phyloP scores from a whole-genome alignment of 1,139 yeast species.

The Candida neerlandica region DNA sequence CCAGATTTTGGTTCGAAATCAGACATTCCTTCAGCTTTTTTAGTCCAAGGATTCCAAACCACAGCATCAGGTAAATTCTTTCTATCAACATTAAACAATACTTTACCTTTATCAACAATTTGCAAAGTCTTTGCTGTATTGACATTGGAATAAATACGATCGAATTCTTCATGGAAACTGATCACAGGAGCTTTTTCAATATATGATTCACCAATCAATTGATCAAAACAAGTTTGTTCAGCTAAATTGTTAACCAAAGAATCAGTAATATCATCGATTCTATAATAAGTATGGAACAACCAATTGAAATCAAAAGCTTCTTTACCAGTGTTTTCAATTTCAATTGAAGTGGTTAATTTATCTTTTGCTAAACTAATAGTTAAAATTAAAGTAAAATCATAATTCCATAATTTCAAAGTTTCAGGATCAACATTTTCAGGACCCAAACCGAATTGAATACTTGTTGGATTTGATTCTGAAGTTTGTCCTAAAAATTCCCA shows the following conservation, averaged over 20 bases:
- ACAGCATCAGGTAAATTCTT: slow-evolving; percentile 80
- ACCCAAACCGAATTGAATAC: slow-evolving; percentile 86
- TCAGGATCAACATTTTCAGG: slow-evolving; percentile 75
- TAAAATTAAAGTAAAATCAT: slow-evolving; percentile 76
- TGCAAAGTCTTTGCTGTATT: slow-evolving; percentile 58
- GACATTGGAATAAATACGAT: slow-evolving; percentile 74
- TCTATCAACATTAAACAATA: slow-evolving; percentile 66
- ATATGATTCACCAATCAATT: slow-evolving; percentile 63
- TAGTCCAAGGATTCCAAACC: slow-evolving; percentile 97
- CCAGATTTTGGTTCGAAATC: slow-evolving; percentile 90
- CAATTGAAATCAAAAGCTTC: slow-evolving; percentile 82
- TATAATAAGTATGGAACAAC: slow-evolving; percentile 92
- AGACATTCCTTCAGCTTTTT: slow-evolving; percentile 74
- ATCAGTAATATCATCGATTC: slow-evolving; percentile 74
- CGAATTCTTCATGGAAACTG: slow-evolving; percentile 77
- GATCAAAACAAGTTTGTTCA: slow-evolving; percentile 74
- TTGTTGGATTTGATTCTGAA: slow-evolving; percentile 46
- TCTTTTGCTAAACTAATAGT: slow-evolving; percentile 60
- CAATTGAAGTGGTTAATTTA: slow-evolving; percentile 66
- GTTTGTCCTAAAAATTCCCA: slow-evolving; percentile 96
- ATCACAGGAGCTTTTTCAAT: slow-evolving; percentile 73
- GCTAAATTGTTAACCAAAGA: slow-evolving; percentile 75
- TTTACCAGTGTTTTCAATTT: slow-evolving; percentile 70
- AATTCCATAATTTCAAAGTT: slow-evolving; percentile 57
- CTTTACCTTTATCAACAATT: slow-evolving; percentile 68